phyloP scores from a whole-genome alignment of 1,284 basidiomycete species.

The Cutaneotrichosporon sp. region DNA sequence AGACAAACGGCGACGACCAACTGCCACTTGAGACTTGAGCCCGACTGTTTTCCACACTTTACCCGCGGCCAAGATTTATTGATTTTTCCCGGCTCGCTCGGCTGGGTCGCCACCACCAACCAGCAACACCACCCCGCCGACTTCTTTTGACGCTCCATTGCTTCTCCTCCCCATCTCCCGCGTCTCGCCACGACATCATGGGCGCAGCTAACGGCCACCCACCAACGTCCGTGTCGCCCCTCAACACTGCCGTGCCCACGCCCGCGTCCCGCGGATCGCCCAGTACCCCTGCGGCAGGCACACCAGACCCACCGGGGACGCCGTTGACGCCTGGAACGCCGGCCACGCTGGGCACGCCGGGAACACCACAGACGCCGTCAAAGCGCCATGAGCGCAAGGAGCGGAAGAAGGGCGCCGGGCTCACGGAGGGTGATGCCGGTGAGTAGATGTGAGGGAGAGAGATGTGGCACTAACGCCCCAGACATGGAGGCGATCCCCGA shows the following conservation, averaged over 20 bases:
- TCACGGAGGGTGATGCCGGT: slow-evolving; percentile 18
- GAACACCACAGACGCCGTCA: background rate
- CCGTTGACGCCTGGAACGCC: background rate
- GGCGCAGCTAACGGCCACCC: no score
- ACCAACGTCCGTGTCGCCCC: background rate
- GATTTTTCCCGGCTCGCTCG: no score
- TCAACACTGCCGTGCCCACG: background rate
- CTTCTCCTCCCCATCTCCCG: background rate
- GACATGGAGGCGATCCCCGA: slow-evolving; percentile 30
- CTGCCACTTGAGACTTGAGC: no score
- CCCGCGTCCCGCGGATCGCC: slow-evolving; percentile 9
- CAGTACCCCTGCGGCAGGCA: no score
- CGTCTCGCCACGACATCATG: background rate
- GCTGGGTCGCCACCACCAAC: no score
- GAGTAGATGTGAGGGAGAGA: background rate
- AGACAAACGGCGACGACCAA: no score
- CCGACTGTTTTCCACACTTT: no score
- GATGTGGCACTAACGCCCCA: slow-evolving; percentile 13
- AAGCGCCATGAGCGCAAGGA: background rate
- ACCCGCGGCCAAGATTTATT: no score
- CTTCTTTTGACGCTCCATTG: no score
- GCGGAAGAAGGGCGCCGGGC: slow-evolving; percentile 10
- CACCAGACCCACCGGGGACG: slow-evolving; percentile 7
- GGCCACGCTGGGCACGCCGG: background rate
- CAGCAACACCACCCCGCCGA: no score